Evolutionary conservation across 1,284 basidiomycete species (phyloP), one percentile per base, ranked within the genome.

Genomic region (Singerocomus rubriflavus): DNA sequence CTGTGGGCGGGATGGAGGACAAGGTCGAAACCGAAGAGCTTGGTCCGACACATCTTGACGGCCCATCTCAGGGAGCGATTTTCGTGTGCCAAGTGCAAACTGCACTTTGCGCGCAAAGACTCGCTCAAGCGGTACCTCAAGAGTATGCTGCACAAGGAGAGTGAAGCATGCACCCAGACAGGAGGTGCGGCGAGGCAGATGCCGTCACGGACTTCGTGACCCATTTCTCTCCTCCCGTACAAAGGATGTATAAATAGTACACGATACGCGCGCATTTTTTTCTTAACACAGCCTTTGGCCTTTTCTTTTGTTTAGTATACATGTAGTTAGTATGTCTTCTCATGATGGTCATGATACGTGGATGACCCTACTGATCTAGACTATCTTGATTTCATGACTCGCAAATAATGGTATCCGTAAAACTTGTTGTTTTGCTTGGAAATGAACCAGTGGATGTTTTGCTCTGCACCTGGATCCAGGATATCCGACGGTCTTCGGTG

Each of bases 91-190:
- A 8, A 51, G 2, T 62, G 53, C 16, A 48, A 56, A 14, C 0
- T 38, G 33, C 11, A 0, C 5, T 67, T 63, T 53, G 63, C 65
- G 14, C 65, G 65, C 0, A 63, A 62, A 30, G 61, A 63, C 21
- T 64, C 61, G 0, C 49, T 63, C 11, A 67, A 53, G 53, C 52
- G 64, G 12, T 64, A 63, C 30, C 27, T 45, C 0, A 63, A 51
- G 25, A 53, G 61, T 25, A 29, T 45, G 13, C 47, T 48, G 6
- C 56, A 67, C 13, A 53, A 51, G 4, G 21, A 2, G 2, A 5
- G 35, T 32, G 21, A 21, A 21, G 21, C 21, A 21, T 21, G 21
- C 21, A 4, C 21, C 14, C 27, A 1, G 45, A 45, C 5, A 46
- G 21, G 30, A 32, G 16, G 4, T 42, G 8, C 25, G 9, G 40